Conservation (phyloP, 2,329 filamentous ascomycete species). For the Apiospora phragmitis region DNA sequence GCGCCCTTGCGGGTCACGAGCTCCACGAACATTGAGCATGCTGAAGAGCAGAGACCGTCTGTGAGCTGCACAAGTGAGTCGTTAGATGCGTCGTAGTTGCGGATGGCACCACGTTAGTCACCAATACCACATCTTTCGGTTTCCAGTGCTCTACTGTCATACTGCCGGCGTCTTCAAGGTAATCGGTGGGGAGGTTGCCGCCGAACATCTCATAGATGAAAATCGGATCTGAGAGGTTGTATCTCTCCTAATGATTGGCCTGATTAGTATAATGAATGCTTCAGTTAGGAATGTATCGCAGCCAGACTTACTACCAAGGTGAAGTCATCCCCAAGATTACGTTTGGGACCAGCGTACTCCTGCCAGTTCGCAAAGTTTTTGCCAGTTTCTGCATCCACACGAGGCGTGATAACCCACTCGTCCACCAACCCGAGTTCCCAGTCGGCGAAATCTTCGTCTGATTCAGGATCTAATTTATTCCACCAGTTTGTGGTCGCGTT, state of each 20-base stretch:
- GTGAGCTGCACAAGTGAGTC: conserved; percentile 18
- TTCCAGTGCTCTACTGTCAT: conserved; percentile 11
- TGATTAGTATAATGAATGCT: not conserved
- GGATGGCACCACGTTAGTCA: not conserved
- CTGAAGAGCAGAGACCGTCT: conserved; percentile 32
- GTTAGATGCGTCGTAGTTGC: not conserved
- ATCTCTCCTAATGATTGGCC: conserved; percentile 13
- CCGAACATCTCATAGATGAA: conserved; percentile 17
- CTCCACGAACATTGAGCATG: conserved; percentile 33
- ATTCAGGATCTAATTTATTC: not conserved
- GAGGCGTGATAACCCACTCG: conserved; percentile 24
- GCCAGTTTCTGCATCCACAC: conserved; percentile 23
- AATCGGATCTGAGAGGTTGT: conserved; percentile 17
- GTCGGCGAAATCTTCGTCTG: conserved; percentile 11
- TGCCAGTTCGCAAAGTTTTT: conserved; percentile 22
- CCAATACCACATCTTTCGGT: conserved; percentile 21
- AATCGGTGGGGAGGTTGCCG: conserved; percentile 13
- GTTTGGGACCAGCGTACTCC: conserved; percentile 20
- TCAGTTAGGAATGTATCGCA: no score
- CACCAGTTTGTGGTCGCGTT: conserved; percentile 15
- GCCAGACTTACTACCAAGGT: conserved; percentile 16
- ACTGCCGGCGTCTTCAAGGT: conserved; percentile 12
- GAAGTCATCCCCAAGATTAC: conserved; percentile 18
- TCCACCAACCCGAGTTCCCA: conserved; percentile 13
- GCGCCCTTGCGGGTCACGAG: conserved; percentile 32